Percentiles rank a stretch among this genome's conserved stretches.
phyloP scores from a whole-genome alignment of 129 eudicot species.

The Glebionis coronaria region DNA sequence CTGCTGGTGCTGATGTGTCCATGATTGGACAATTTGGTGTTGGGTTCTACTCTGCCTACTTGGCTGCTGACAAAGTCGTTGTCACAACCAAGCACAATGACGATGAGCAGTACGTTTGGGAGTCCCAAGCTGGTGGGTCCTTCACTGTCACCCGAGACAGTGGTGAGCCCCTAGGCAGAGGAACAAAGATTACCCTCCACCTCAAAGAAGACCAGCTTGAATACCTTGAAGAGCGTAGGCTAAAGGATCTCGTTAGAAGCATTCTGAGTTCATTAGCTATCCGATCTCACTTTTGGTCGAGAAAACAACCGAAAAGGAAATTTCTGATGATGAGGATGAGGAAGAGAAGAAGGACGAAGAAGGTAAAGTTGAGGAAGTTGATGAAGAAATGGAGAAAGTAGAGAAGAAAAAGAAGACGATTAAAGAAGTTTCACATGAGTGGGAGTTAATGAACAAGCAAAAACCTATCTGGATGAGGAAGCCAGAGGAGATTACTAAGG shows the following conservation, averaged over 20 bases:
- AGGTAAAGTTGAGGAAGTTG: slow-evolving; percentile 43
- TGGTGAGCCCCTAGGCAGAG: slow-evolving; percentile 70
- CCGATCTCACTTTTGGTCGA: slow-evolving; percentile 28
- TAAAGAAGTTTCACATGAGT: slow-evolving; percentile 48
- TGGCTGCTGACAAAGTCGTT: too few relatives aligned
- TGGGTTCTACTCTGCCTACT: too few relatives aligned
- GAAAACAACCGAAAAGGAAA: slow-evolving; percentile 47
- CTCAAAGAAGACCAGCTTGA: slow-evolving; percentile 78
- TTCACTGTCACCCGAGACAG: slow-evolving; percentile 76
- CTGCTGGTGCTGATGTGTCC: too few relatives aligned
- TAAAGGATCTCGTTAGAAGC: slow-evolving; percentile 54
- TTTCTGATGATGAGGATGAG: slow-evolving; percentile 55
- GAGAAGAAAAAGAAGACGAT: slow-evolving; percentile 48
- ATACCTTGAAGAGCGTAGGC: slow-evolving; percentile 70
- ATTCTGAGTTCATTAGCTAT: slow-evolving; percentile 7
- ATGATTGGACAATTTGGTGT: too few relatives aligned
- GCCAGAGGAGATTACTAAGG: slow-evolving; percentile 71
- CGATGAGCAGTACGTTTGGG: slow-evolving; percentile 64
- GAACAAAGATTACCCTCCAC: slow-evolving; percentile 59
- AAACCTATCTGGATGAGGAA: slow-evolving; percentile 24
- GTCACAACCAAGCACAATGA: too few relatives aligned
- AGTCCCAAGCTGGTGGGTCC: slow-evolving; percentile 62
- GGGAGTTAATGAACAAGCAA: slow-evolving; percentile 36
- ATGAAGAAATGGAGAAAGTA: slow-evolving; percentile 44
- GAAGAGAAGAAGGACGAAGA: slow-evolving; percentile 46